Evolutionary conservation across 306 rosid genomes (phyloP).

Genomic region (Trichosanthes cucumerina): DNA sequence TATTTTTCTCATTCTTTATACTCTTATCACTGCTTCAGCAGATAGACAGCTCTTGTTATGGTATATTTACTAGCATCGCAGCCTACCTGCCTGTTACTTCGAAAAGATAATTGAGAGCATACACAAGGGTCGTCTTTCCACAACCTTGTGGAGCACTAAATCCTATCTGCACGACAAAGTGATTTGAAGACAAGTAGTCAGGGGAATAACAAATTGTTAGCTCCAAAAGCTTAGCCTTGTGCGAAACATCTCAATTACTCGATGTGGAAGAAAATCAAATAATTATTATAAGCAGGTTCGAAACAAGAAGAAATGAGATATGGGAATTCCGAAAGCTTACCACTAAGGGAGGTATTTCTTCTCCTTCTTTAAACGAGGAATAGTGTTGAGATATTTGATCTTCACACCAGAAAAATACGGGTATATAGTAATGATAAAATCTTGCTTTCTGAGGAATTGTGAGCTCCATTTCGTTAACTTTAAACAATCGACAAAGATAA

Average conservation of each 20-base stretch:
- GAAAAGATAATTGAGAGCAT: conserved; percentile 86
- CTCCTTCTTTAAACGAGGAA: conserved; percentile 51
- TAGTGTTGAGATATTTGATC: conserved; percentile 55
- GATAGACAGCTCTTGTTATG: conserved; percentile 6
- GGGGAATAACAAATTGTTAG: not conserved
- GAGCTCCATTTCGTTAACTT: conserved; percentile 62
- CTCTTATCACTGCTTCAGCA: conserved; percentile 9
- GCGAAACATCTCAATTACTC: not conserved
- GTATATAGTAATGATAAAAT: conserved; percentile 82
- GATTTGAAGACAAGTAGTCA: not conserved
- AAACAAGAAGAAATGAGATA: not conserved
- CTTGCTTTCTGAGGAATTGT: conserved; percentile 70
- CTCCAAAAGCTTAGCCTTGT: not conserved
- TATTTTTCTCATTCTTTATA: not conserved
- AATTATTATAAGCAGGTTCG: not conserved
- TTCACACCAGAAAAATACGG: conserved; percentile 86
- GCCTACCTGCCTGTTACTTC: conserved; percentile 40
- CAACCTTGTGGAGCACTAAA: conserved; percentile 99
- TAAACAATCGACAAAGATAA: conserved; percentile 51
- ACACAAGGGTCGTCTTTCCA: conserved; percentile 94
- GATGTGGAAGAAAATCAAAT: not conserved
- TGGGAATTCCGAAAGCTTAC: conserved; percentile 19
- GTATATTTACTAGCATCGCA: not conserved
- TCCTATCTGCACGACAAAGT: conserved; percentile 54
- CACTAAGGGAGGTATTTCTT: conserved; percentile 79